Evolutionary conservation across 1,284 basidiomycete genomes (phyloP), one percentile per base, ranked within the genome.

Genomic region (Cutaneotrichosporon sp.): DNA sequence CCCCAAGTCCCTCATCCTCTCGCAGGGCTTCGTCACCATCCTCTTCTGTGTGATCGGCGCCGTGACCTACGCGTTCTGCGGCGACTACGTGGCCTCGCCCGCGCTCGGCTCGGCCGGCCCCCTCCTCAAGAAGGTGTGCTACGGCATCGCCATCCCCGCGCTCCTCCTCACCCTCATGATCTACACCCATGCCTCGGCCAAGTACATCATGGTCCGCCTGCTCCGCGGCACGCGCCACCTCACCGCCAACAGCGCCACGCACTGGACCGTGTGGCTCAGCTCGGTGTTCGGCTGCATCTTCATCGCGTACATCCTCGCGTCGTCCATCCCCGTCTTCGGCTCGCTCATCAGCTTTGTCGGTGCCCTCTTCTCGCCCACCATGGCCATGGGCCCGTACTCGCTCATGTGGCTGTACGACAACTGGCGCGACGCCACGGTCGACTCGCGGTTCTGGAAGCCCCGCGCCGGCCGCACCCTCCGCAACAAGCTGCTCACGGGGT

Each of bases 91-190:
- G 50, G 70, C 69, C 2, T 63, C 63, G 5, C 72, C 72, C 4
- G 69, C 73, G 1, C 69, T 72, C 11, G 69, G 71, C 8, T 66
- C 63, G 1, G 70, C 69, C 9, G 69, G 67, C 27, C 53, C 62
- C 7, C 57, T 76, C 18, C 69, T 80, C 60, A 78, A 80, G 68
- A 38, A 38, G 36, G 36, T 38, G 36, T 38, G 36, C 43, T 81
- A 80, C 66, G 79, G 77, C 16, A 60, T 81, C 42, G 78, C 79
- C n/a, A 59, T 80, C 18, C 77, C 77, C 11, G 78, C 75, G 22
- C 63, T 68, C 55, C 54, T 63, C 31, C 67, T 74, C 25, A 63
- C 60, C 36, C 54, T 59, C 49, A 65, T 45, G 63, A 66, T 60
- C 62, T 61, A 57, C 59, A 66, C 47, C 62, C 58, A 74, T 68